Evolutionary conservation across 495 filamentous ascomycete genomes (phyloP).

Genomic region (Pyrenula massariospora): DNA sequence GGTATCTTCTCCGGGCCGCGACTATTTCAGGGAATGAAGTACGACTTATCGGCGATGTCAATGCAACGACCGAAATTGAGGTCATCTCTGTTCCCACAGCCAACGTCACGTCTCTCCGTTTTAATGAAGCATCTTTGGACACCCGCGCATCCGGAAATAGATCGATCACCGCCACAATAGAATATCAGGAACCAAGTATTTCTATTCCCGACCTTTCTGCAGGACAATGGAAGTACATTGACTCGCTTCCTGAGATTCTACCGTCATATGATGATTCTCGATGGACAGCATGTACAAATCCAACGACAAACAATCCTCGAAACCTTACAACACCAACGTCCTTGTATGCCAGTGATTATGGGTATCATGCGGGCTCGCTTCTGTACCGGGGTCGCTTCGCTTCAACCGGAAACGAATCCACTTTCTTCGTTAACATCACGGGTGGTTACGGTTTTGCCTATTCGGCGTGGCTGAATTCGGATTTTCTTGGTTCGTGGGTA

Average conservation of each 20-base stretch:
- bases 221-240: slow-evolving; percentile 55
- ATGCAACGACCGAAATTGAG: slow-evolving; percentile 42
- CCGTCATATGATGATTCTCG: slow-evolving; percentile 40
- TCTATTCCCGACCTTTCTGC: slow-evolving; percentile 31
- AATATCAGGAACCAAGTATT: slow-evolving; percentile 27
- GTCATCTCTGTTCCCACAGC: slow-evolving; percentile 33
- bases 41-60: slow-evolving; percentile 46
- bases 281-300: slow-evolving; percentile 39
- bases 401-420: slow-evolving; percentile 48
- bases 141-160: slow-evolving; percentile 12
- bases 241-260: slow-evolving; percentile 52
- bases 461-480: slow-evolving; percentile 45
- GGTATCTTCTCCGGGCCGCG: slow-evolving; percentile 50
- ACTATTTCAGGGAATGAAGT: slow-evolving; percentile 25
- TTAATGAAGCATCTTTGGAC: slow-evolving; percentile 30
- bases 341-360: slow-evolving; percentile 51
- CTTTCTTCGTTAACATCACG: slow-evolving; percentile 42
- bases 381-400: slow-evolving; percentile 57
- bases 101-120: slow-evolving; percentile 21
- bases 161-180: slow-evolving; percentile 25
- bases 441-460: slow-evolving; percentile 52
- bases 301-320: slow-evolving; percentile 36
- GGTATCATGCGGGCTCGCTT: slow-evolving; percentile 46
- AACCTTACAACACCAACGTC: slow-evolving; percentile 39
- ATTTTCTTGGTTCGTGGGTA: slow-evolving; percentile 41